These are phyloP conservation scores for Penicillium digitatum DNA, from an alignment of 2,329 filamentous ascomycete genomes.

Conservation along the genomic window DNA sequence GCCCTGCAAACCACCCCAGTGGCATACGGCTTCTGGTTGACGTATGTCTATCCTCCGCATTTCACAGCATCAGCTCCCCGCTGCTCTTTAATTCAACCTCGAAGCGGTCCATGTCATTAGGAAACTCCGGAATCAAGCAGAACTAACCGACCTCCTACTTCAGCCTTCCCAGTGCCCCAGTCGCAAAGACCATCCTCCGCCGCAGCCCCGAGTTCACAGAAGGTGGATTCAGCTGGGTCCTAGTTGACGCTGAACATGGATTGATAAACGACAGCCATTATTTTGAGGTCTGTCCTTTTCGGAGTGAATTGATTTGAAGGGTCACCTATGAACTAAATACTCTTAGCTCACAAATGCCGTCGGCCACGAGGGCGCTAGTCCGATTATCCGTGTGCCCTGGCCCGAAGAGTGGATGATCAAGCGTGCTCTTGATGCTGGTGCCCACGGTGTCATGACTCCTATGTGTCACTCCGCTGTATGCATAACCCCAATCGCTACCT, in stretches of 20 bases:
- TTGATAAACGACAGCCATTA: constrained; percentile 39
- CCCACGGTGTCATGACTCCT: constrained; percentile 38
- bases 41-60: constrained; percentile 21
- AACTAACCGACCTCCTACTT: not conserved
- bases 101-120: no score
- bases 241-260: constrained; percentile 41
- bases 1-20: constrained; percentile 13
- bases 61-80: not conserved
- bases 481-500: accelerated
- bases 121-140: no score
- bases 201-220: constrained; percentile 21
- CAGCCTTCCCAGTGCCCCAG: constrained; percentile 30
- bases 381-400: constrained; percentile 35
- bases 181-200: constrained; percentile 35
- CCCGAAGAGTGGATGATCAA: constrained; percentile 41
- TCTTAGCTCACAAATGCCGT: constrained; percentile 36
- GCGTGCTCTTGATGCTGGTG: constrained; percentile 38
- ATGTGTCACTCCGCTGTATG: constrained; percentile 33
- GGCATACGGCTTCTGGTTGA: constrained; percentile 36
- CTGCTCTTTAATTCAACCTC: not conserved
- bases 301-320: not conserved
- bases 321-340: no score
- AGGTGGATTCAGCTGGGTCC: constrained; percentile 35
- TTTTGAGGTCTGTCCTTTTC: constrained; percentile 30
- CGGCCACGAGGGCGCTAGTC: constrained; percentile 30